Percentiles rank a stretch among this genome's conserved stretches.
Conservation (phyloP, 495 filamentous ascomycete species). For the Sordaria brevicollis region DNA sequence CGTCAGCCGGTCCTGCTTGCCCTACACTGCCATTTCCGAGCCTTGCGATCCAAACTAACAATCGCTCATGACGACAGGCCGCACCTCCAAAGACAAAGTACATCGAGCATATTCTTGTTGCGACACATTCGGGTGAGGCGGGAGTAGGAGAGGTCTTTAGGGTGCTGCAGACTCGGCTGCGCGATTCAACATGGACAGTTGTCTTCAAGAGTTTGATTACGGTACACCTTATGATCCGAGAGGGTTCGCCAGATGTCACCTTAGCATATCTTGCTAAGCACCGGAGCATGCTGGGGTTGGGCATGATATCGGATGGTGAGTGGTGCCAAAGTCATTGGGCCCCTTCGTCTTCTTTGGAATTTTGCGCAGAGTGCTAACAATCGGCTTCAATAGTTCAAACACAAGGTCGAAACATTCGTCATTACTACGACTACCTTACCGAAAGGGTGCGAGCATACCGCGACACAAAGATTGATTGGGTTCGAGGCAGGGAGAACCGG, state of each 20-base stretch:
- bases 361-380: conserved; percentile 4
- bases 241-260: conserved; percentile 84
- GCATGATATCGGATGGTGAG: conserved; percentile 85
- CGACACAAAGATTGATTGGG: conserved; percentile 81
- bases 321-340: conserved; percentile 7
- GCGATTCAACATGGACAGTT: conserved; percentile 94
- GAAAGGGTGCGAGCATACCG: conserved; percentile 73
- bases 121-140: conserved; percentile 88
- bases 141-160: conserved; percentile 95
- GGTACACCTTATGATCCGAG: conserved; percentile 92
- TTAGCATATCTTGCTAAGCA: conserved; percentile 76
- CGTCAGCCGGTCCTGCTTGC: conserved; percentile 11
- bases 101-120: conserved; percentile 94
- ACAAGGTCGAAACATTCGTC: conserved; percentile 87
- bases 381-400: conserved; percentile 58
- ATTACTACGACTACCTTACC: conserved; percentile 81
- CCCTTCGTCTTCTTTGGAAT: neutral
- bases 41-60: conserved; percentile 3
- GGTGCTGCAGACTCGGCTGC: conserved; percentile 73
- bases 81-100: conserved; percentile 98
- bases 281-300: conserved; percentile 74
- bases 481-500: conserved; percentile 68
- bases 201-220: conserved; percentile 96
- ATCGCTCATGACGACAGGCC: conserved; percentile 42
- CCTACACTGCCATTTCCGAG: neutral